Evolutionary conservation across 805 yeast species (phyloP), one percentile per base, ranked within the genome.

Genomic region (Kodamaea kaohsiungensis): DNA sequence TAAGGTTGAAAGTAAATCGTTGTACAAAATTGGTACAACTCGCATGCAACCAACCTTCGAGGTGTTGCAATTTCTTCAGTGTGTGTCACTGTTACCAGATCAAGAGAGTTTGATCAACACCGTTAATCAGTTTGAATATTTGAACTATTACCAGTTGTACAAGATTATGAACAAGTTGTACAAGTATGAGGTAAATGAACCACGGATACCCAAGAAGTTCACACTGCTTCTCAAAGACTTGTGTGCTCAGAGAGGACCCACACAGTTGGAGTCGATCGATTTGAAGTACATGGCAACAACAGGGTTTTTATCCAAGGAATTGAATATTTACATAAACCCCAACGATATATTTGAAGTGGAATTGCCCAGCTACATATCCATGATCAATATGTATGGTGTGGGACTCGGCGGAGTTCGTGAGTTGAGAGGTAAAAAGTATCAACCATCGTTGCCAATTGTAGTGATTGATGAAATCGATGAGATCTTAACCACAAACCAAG

Each of bases 41-140:
- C 91, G 89, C 59, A 74, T 92, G 50, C 82, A 81, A 55, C 91
- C 97, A 0, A 76, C 88, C 0, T 81, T 87, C 51, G 92, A 93
- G 67, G 69, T 93, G 27, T 73, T 93, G 53, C 97, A 93, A 68
- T 93, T 96, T 93, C 72, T 92, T 49, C 98, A 92, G 68, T 88
- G 93, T 43, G 83, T 91, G 68, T 83, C 96, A 0, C 83, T 88
- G 12, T 72, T 92, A 46, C 79, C 79, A 15, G 85, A 83, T 55
- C 88, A 85, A 53, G 91, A 86, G 52, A 73, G 85, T 39, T 76
- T 89, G 50, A 77, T 80, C 7, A 75, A 78, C 10, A 81, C 89
- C 7, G 65, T 83, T 33, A 71, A 72, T 15, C 78, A 82, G 53
- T 78, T 87, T 58, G 83, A 81, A 16, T 67, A 72, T 12, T 73